Conservation (phyloP, 495 filamentous ascomycete genomes). For the Hypomontagnella monticulosa region DNA sequence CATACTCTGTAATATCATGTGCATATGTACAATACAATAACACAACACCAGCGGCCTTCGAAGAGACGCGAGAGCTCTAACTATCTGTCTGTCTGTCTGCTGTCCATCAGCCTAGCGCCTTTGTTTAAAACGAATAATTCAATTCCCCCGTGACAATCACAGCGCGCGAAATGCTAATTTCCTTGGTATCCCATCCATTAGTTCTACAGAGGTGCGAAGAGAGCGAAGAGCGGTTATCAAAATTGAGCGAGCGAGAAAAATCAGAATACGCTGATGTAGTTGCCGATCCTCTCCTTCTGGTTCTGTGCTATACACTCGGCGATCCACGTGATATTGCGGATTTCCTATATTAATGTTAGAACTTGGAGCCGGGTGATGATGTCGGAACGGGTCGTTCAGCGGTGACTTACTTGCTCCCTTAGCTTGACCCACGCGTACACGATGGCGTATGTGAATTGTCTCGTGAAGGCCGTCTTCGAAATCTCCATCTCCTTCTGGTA, state of each 20-base stretch:
- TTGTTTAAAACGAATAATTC: slow-evolving; percentile 13
- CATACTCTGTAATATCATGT: slow-evolving; percentile 40
- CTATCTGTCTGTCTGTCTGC: slow-evolving; percentile 34
- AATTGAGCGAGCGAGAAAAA: slow-evolving; percentile 4
- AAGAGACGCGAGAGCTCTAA: slow-evolving; percentile 34
- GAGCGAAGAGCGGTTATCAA: slow-evolving; percentile 22
- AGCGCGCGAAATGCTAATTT: slow-evolving; percentile 30
- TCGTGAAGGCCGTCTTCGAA: slow-evolving; percentile 91
- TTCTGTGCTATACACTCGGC: slow-evolving; percentile 99
- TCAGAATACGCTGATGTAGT: slow-evolving; percentile 96
- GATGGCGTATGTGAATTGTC: slow-evolving; percentile 94
- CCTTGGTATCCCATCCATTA: slow-evolving; percentile 45
- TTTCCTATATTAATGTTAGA: slow-evolving; percentile 71
- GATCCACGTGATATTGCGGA: slow-evolving; percentile 99
- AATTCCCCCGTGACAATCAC: slow-evolving; percentile 29
- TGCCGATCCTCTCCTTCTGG: slow-evolving; percentile 98
- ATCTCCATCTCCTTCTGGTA: slow-evolving; percentile 99
- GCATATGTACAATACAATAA: slow-evolving; percentile 40
- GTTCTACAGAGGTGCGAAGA: slow-evolving; percentile 47
- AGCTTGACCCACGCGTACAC: slow-evolving; percentile 99
- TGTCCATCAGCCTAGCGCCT: slow-evolving; percentile 40
- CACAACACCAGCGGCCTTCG: slow-evolving; percentile 28
- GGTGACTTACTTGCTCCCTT: slow-evolving; percentile 90
- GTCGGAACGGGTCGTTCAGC: background rate
- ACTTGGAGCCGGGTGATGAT: background rate